Evolutionary conservation across 1,284 basidiomycete species (phyloP), one percentile per base, ranked within the genome.

Genomic region (Trichosporon sp.): DNA sequence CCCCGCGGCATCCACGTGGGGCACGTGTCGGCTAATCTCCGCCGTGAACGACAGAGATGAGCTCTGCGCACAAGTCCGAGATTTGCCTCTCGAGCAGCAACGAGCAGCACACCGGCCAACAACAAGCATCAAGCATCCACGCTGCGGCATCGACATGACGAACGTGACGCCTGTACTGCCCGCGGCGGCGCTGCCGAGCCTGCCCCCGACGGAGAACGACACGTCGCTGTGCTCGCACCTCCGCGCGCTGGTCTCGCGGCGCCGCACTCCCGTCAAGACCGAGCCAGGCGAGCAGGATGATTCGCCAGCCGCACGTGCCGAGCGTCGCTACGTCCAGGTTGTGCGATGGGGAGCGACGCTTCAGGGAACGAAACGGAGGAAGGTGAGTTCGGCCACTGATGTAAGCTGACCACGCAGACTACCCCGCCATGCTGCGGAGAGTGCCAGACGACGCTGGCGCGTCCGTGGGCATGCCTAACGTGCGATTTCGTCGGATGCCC

Each of bases 381-480:
- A 79, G 75, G 81, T 81, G 69, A 73, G 78, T 69, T 31, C 7
- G 2, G 8, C 14, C 59, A 7, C 38, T 32, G 48, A 2, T 35
- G 65, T 14, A 35, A 70, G 69, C 70, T 76, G 61, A 73, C 67
- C 21, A 59, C 2, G 12, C 70, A 85, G 84, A 78, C 81, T 11
- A 74, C 80, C 8, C 76, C 85, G 31, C 91, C 92, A 8, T 83
- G 86, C 6, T 94, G 93, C 79, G 87, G 87, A 10, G 87, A 86
- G 7, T 95, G 93, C 78, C 80, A 85, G 4, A 71, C 86, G 0
- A 78, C 89, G 0, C 85, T 93, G 21, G 84, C 88, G 2, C 86
- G 91, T n/a, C 92, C 92, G 0, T 91, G 91, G 80, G 89, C 89
- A 7, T 95, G 93, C 77, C 84, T 94, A 10, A 88, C 91, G n/a